Conservation (phyloP, 306 rosid genomes). For the Trifolium repens region DNA sequence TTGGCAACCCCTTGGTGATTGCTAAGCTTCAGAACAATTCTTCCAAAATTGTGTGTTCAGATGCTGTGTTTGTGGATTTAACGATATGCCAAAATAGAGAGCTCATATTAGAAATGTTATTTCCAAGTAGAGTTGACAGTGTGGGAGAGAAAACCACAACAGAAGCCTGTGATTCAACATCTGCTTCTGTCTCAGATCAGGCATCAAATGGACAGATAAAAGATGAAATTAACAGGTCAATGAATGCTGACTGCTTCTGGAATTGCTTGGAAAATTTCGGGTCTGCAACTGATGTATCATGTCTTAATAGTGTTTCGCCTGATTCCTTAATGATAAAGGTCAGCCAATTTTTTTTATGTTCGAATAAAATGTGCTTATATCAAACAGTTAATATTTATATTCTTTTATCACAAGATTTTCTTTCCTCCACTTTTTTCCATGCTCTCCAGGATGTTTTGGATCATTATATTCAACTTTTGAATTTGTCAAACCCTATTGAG, state of each 20-base stretch:
- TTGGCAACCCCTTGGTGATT: constrained; percentile 60
- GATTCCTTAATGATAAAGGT: constrained; percentile 34
- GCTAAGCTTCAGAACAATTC: constrained; percentile 35
- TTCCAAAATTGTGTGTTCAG: constrained; percentile 33
- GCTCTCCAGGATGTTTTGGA: constrained; percentile 23
- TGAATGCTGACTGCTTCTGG: constrained; percentile 33
- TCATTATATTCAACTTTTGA: constrained; percentile 19
- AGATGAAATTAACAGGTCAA: not conserved
- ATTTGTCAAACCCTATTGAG: not conserved
- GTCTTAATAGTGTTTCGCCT: no score
- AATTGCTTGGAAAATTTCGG: constrained; percentile 22
- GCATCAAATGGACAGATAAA: not conserved
- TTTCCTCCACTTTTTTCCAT: not conserved
- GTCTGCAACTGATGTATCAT: not conserved
- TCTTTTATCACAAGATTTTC: not conserved
- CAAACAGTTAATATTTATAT: not conserved
- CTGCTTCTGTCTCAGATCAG: not conserved
- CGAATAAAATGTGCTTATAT: not conserved
- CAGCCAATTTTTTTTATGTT: not conserved
- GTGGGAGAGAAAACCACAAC: constrained; percentile 2
- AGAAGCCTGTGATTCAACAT: constrained; percentile 5
- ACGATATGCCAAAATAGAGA: constrained; percentile 22
- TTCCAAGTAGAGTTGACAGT: constrained; percentile 37
- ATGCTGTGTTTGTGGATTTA: constrained; percentile 53
- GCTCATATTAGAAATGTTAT: constrained; percentile 35